Evolutionary conservation across 345 rosid species (phyloP).

Genomic region (Clarkia xantiana): DNA sequence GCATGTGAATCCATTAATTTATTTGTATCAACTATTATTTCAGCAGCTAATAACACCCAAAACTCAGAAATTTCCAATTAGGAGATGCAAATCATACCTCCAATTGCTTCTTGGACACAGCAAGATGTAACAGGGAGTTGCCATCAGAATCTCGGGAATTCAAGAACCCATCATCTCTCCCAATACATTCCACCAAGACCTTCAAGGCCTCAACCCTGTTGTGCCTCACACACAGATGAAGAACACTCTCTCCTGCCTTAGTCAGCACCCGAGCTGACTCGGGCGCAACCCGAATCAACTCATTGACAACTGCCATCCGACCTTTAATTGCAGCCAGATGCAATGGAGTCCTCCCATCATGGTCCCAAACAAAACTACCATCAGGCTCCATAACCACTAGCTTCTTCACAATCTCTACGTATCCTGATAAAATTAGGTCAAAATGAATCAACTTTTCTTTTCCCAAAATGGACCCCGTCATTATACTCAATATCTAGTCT

Average conservation of each 20-base stretch:
- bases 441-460: not conserved
- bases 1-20: too few relatives aligned
- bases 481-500: too few relatives aligned
- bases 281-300: constrained; percentile 11
- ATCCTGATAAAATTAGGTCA: constrained; percentile 2
- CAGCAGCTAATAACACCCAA: too few relatives aligned
- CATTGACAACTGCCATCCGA: too few relatives aligned
- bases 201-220: constrained; percentile 13
- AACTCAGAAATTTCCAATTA: too few relatives aligned
- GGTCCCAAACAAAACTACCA: constrained; percentile 7
- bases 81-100: constrained; percentile 12
- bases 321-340: constrained; percentile 15
- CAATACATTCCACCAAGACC: constrained; percentile 10
- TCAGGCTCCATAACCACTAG: constrained; percentile 11
- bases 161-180: constrained; percentile 10
- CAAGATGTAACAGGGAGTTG: constrained; percentile 13
- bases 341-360: constrained; percentile 16
- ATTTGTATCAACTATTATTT: too few relatives aligned
- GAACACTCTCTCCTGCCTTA: constrained; percentile 9
- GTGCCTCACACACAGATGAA: constrained; percentile 15
- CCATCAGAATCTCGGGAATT: constrained; percentile 14
- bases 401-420: constrained; percentile 12
- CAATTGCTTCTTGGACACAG: constrained; percentile 14
- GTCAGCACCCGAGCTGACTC: constrained; percentile 7
- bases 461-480: too few relatives aligned